Evolutionary conservation across 2,329 filamentous ascomycete species (phyloP).

Genomic region (Ophiostoma perfectum): DNA sequence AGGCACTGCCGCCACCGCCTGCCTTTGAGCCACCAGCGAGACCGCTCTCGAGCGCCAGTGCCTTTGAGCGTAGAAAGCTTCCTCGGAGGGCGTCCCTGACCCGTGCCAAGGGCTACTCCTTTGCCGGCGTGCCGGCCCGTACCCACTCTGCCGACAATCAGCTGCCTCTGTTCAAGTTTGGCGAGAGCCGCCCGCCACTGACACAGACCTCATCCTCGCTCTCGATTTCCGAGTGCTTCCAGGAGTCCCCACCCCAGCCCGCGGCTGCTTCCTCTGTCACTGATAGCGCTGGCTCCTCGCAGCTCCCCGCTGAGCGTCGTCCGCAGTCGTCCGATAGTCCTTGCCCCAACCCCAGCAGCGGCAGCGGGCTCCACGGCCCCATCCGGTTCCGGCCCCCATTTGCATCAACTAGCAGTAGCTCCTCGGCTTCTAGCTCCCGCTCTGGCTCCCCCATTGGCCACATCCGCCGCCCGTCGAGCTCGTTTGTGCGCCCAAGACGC

Average conservation of each 20-base stretch:
- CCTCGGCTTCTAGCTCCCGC: constrained; percentile 39
- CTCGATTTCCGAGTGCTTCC: constrained; percentile 74
- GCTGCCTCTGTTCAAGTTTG: constrained; percentile 71
- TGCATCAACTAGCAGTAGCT: constrained; percentile 46
- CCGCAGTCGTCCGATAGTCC: constrained; percentile 57
- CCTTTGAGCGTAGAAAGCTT: constrained; percentile 57
- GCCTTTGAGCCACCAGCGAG: constrained; percentile 18
- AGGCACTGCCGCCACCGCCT: constrained; percentile 39
- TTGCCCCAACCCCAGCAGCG: constrained; percentile 37
- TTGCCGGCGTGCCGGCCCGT: constrained; percentile 54
- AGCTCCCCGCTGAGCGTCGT: constrained; percentile 46
- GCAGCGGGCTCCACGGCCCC: constrained; percentile 46
- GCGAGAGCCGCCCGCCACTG: constrained; percentile 33
- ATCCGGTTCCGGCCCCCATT: constrained; percentile 63
- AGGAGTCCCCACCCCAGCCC: constrained; percentile 65
- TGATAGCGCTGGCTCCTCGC: background rate
- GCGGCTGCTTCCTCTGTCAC: background rate
- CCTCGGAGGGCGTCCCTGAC: constrained; percentile 69
- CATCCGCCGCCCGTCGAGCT: constrained; percentile 66
- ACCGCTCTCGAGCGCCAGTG: constrained; percentile 4
- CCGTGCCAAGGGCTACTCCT: constrained; percentile 69
- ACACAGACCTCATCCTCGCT: constrained; percentile 49
- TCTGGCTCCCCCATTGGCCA: constrained; percentile 71
- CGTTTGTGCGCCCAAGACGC: constrained; percentile 70
- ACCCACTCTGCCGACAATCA: constrained; percentile 55